phyloP scores from a whole-genome alignment of 2,329 filamentous ascomycete species.

The Aspergillus alliaceus region DNA sequence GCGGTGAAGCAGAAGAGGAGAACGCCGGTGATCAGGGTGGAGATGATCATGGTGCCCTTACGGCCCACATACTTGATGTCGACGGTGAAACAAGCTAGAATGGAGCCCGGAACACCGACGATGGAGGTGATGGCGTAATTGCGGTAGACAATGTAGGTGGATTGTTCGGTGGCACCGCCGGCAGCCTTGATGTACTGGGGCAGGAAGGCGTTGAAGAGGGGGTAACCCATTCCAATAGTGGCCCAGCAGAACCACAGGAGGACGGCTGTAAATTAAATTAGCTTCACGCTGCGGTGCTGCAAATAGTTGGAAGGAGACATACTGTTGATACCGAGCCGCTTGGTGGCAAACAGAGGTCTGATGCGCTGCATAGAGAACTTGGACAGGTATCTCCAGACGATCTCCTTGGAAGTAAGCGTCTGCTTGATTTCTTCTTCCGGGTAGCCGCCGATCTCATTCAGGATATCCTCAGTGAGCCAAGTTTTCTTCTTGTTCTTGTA shows the following conservation, averaged over 20 bases:
- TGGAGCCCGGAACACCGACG: constrained; percentile 72
- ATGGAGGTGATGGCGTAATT: constrained; percentile 81
- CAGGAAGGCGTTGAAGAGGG: constrained; percentile 87
- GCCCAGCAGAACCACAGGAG: constrained; percentile 78
- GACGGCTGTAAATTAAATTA: constrained; percentile 30
- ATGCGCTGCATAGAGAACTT: constrained; percentile 69
- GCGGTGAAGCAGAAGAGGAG: constrained; percentile 58
- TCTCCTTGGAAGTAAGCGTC: constrained; percentile 45
- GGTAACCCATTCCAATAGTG: constrained; percentile 81
- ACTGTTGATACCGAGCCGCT: constrained; percentile 51
- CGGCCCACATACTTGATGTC: constrained; percentile 64
- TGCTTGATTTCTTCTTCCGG: constrained; percentile 42
- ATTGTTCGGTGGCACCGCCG: constrained; percentile 37
- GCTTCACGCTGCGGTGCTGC: constrained; percentile 44
- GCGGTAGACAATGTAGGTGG: constrained; percentile 59
- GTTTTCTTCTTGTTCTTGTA: constrained; percentile 67
- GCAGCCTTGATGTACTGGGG: constrained; percentile 76
- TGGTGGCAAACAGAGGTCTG: constrained; percentile 59
- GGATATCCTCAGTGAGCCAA: constrained; percentile 71
- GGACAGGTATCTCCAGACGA: constrained; percentile 60
- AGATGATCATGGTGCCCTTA: constrained; percentile 57
- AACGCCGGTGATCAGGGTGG: constrained; percentile 53
- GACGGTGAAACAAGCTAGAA: constrained; percentile 73
- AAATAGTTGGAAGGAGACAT: constrained; percentile 34
- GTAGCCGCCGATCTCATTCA: constrained; percentile 56